Conservation (phyloP, 805 yeast genomes). For the Lachancea mirantina region DNA sequence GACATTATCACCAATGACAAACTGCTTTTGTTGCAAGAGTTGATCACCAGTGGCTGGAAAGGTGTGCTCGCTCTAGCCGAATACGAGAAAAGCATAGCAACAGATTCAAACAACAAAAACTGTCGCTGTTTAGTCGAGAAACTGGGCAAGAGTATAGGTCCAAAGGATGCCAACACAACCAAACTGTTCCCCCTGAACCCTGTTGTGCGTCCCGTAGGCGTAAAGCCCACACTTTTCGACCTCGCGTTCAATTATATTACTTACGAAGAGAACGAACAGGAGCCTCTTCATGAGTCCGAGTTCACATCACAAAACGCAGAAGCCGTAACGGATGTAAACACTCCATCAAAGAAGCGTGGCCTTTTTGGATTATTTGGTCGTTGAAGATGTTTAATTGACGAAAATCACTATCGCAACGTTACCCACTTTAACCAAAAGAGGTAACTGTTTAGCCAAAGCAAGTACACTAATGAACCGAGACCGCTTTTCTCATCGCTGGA, state of each 20-base stretch:
- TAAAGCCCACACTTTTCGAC: slow-evolving; percentile 89
- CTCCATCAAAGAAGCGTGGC: slow-evolving; percentile 52
- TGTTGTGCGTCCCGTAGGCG: slow-evolving; percentile 52
- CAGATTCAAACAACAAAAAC: slow-evolving; percentile 7
- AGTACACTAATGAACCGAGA: no score
- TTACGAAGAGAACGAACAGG: slow-evolving; percentile 20
- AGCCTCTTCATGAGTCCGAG: not conserved
- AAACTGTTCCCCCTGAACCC: slow-evolving; percentile 31
- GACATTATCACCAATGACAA: slow-evolving; percentile 30
- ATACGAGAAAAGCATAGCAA: slow-evolving; percentile 21
- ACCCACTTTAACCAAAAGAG: no score
- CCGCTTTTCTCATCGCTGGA: no score
- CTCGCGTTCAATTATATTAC: slow-evolving; percentile 77
- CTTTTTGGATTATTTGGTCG: slow-evolving; percentile 71
- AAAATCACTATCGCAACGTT: no score
- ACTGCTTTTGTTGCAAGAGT: slow-evolving; percentile 42
- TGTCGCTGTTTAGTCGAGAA: slow-evolving; percentile 37
- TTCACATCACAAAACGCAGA: slow-evolving; percentile 3
- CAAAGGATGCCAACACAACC: slow-evolving; percentile 17
- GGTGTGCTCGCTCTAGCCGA: slow-evolving; percentile 33
- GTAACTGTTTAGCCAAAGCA: no score
- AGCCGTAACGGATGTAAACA: slow-evolving; percentile 26
- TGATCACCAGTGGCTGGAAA: slow-evolving; percentile 32
- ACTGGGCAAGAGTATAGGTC: slow-evolving; percentile 16
- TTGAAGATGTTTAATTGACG: slow-evolving; percentile 12